These are phyloP conservation scores for Cordyceps cicadae DNA, from an alignment of 2,329 filamentous ascomycete species.

Conservation along the genomic window DNA sequence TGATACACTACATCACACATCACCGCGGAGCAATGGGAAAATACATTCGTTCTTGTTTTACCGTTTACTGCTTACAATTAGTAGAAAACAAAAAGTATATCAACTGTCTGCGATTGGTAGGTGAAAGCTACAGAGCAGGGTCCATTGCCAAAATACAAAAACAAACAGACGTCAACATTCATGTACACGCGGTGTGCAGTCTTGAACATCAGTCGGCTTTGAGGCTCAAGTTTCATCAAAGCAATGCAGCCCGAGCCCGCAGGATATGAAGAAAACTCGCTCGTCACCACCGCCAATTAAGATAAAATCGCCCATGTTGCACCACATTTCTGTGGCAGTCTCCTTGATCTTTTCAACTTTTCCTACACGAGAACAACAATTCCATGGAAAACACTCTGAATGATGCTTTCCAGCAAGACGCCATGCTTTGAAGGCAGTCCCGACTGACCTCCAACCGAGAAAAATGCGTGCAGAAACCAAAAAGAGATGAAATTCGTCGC, in stretches of 20 bases:
- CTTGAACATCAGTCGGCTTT: background rate
- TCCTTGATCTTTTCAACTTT: slow-evolving; percentile 2
- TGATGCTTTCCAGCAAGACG: slow-evolving; percentile 11
- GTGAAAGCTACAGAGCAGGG: slow-evolving; percentile 1
- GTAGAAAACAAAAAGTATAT: background rate
- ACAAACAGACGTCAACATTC: slow-evolving; percentile 4
- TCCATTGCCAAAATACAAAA: background rate
- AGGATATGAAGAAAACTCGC: slow-evolving; percentile 6
- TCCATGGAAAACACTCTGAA: slow-evolving; percentile 9
- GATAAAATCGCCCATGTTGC: slow-evolving; percentile 5
- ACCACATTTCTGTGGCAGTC: slow-evolving; percentile 1
- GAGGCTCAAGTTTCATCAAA: slow-evolving; percentile 4
- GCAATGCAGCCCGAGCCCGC: slow-evolving; percentile 2
- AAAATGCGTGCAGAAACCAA: slow-evolving; percentile 10
- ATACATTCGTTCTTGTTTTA: background rate
- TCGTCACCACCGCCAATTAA: slow-evolving; percentile 10
- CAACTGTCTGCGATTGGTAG: slow-evolving; percentile 6
- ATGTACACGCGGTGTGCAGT: slow-evolving; percentile 8
- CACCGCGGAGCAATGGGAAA: slow-evolving; percentile 8
- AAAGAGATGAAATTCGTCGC: slow-evolving; percentile 5
- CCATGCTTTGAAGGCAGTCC: slow-evolving; percentile 12
- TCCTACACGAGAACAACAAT: slow-evolving; percentile 10
- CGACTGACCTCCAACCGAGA: slow-evolving; percentile 9
- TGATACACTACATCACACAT: slow-evolving; percentile 3
- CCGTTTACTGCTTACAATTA: background rate